Evolutionary conservation across 768 basidiomycete genomes (phyloP), one percentile per base, ranked within the genome.

Genomic region (Favolaschia claudopus): DNA sequence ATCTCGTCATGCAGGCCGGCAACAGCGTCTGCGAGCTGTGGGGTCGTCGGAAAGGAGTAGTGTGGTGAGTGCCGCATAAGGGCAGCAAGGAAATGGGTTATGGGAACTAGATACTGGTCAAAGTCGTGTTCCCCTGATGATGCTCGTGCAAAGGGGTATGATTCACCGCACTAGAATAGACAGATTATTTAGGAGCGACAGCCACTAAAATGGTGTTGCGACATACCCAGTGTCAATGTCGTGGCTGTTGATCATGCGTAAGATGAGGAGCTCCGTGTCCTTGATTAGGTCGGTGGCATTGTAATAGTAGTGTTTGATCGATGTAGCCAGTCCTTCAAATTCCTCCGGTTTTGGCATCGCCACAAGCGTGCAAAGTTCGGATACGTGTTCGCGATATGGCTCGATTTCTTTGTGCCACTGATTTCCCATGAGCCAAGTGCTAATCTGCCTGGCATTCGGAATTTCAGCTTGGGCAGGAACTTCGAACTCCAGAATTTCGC

Each of bases 91-190:
- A 70, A 43, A 6, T 33, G 40, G 1, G 53, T 34, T 17, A 63
- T 28, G 1, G 60, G 58, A 0, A 22, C 2, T 5, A 39, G n/a
- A 31, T 75, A 75, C 5, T 2, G 10, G 6, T 44, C 0, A 53
- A 42, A 19, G 71, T 49, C 1, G 54, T 60, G 1, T n/a, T 14
- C 0, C 47, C 38, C 7, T 66, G 29, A 28, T 64, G 55, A 7
- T 72, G 68, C 1, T 53, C 56, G 14, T 69, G 66, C 15, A 74
- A 58, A 0, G 71, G 70, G 0, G 47, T 66, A 55, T 72, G 68
- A 44, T 60, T 65, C n/a, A 72, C 68, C 0, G 68, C 64, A 5
- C 59, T 65, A 14, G 19, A 52, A 27, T 24, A n/a, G n/a, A n/a
- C n/a, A n/a, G n/a, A 22, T n/a, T 36, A 25, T 37, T 39, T 39